Conservation (phyloP, 129 eudicot genomes). For the Rutidosis leptorrhynchoides region DNA sequence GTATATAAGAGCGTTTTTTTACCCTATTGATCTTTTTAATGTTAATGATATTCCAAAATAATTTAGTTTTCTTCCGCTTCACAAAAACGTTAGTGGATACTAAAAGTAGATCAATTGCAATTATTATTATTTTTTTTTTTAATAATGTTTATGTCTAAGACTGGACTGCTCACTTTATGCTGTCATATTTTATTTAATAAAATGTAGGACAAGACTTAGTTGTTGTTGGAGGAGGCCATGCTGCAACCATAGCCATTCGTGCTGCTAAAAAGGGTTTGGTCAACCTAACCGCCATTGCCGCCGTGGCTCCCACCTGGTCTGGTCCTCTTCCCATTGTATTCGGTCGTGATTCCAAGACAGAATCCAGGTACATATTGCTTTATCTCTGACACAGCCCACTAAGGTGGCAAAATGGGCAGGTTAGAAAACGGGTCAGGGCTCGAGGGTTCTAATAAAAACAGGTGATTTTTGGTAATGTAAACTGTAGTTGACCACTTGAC, state of each 20-base stretch:
- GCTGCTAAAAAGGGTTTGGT: slow-evolving; percentile 86
- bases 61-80: no score
- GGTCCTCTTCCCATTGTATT: slow-evolving; percentile 99
- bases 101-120: neutral
- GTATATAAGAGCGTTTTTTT: no score
- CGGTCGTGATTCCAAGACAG: slow-evolving; percentile 82
- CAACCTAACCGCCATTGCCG: slow-evolving; percentile 80
- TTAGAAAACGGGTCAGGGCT: neutral
- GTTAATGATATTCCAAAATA: no score
- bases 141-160: neutral
- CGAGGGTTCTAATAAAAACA: neutral
- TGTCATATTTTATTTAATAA: slow-evolving; percentile 11
- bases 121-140: neutral
- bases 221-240: slow-evolving; percentile 94
- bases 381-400: neutral
- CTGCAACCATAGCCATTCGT: slow-evolving; percentile 88
- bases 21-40: no score
- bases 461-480: neutral
- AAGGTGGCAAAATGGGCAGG: slow-evolving; percentile 12
- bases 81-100: no score
- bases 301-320: slow-evolving; percentile 97
- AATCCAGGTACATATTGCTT: slow-evolving; percentile 51
- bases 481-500: no score
- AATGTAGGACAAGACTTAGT: slow-evolving; percentile 54
- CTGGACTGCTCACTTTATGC: neutral